These are phyloP conservation scores for Boletus barrowsii DNA, from an alignment of 768 basidiomycete genomes.

Conservation along the genomic window DNA sequence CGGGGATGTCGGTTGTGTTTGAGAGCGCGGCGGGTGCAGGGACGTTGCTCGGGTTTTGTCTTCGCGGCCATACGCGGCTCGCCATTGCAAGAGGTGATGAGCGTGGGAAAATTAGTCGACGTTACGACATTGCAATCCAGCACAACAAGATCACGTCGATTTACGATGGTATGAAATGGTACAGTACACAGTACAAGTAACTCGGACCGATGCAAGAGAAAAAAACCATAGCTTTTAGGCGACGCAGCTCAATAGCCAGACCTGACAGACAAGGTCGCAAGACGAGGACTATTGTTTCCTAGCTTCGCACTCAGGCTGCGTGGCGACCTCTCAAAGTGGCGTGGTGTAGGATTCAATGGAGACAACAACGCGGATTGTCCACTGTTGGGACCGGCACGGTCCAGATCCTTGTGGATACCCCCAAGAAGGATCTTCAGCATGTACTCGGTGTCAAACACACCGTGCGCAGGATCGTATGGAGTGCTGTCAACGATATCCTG, in stretches of 20 bases:
- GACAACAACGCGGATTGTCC: slow-evolving; percentile 9
- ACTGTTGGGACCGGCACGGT: slow-evolving; percentile 8
- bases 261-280: slow-evolving; percentile 8
- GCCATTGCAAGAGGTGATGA: slow-evolving; percentile 22
- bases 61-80: slow-evolving; percentile 21
- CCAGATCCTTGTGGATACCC: slow-evolving; percentile 18
- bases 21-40: not conserved
- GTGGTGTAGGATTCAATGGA: not conserved
- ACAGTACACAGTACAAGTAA: not conserved
- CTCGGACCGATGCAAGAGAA: not conserved
- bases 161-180: not conserved
- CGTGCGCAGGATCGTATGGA: slow-evolving; percentile 32
- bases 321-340: slow-evolving; percentile 10
- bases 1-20: not conserved
- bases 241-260: slow-evolving; percentile 8
- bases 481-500: slow-evolving; percentile 50
- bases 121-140: no score
- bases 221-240: not conserved
- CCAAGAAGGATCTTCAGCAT: slow-evolving; percentile 36
- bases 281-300: slow-evolving; percentile 9
- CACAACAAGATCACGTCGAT: no score
- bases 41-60: slow-evolving; percentile 12
- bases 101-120: slow-evolving; percentile 15
- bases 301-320: slow-evolving; percentile 9
- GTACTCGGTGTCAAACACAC: slow-evolving; percentile 33